Evolutionary conservation across 768 basidiomycete species (phyloP).

Genomic region (Suillus weaverae): DNA sequence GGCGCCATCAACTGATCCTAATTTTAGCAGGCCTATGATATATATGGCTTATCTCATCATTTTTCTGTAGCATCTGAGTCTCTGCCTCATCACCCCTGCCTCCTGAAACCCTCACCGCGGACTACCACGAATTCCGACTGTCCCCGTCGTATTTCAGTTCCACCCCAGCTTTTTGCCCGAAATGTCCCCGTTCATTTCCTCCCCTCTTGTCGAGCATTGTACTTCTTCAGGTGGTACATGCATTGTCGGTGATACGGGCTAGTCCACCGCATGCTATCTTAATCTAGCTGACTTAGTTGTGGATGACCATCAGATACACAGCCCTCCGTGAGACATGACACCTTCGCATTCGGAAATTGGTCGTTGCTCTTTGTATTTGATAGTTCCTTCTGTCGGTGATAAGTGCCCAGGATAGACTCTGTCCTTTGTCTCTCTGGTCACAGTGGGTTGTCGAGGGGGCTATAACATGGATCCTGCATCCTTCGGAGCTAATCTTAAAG

Average conservation of each 20-base stretch:
- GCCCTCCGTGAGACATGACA: background rate
- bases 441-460: no score
- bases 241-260: background rate
- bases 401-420: no score
- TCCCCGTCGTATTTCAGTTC: no score
- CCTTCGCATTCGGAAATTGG: background rate
- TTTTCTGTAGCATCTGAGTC: no score
- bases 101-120: no score
- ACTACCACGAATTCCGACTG: no score
- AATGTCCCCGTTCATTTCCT: background rate
- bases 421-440: no score
- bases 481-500: background rate
- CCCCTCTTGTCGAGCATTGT: background rate
- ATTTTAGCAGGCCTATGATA: no score
- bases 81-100: no score
- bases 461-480: background rate
- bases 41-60: no score
- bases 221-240: background rate
- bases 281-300: background rate
- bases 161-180: no score
- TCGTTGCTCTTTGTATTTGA: background rate
- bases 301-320: background rate
- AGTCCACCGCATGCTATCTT: background rate
- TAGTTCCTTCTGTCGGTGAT: background rate
- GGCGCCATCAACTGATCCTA: no score